Base-by-base conservation (phyloP, 345 rosid species). In the Gossypioides kirkii region DNA sequence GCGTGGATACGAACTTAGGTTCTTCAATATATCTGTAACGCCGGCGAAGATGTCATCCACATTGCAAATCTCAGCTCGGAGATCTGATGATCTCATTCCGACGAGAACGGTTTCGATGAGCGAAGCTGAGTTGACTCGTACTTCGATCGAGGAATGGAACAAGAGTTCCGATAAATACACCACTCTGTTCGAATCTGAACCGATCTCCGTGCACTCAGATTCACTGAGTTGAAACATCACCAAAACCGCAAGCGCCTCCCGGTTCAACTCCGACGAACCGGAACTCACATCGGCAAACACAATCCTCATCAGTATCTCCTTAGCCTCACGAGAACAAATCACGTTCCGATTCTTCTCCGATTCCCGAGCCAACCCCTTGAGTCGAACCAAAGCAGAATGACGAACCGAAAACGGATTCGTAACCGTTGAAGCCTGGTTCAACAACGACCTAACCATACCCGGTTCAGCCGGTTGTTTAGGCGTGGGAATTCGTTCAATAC, bases 391-490 rank as follows among this genome's bases (percentile, higher is more conserved):
- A n/a, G 97, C 90, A 12, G 97, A 68, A 66, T 89, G 86, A 56
- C 97, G 91, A 63, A 91, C 81, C 9, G 77, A 79, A 23, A 46
- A 28, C 0, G 90, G 77, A 10, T 69, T 78, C 12, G 92, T 62
- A 8, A 60, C 76, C 10, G 96, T 79, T 3, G 91, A 74, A n/a
- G 88, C 88, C 69, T 88, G 98, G 54, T 72, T 77, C 46, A 95
- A 72, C 2, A 95, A 80, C 25, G 89, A 77, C 6, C 93, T 85
- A 45, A 92, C 91, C 25, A 86, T 13, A 10, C 80, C 76, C 2
- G 97, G 97, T 26, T 95, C 98, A 13, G 97, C 97, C 7, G 98
- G 99, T 67, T 95, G 99, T 69, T 95, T 95, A 1, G 98, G 99
- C 0, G 99, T 95, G 2, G 99, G 99, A 20, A 95, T 95, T 1